Evolutionary conservation across 2,329 filamentous ascomycete genomes (phyloP).

Genomic region (Aspergillus neoniger): DNA sequence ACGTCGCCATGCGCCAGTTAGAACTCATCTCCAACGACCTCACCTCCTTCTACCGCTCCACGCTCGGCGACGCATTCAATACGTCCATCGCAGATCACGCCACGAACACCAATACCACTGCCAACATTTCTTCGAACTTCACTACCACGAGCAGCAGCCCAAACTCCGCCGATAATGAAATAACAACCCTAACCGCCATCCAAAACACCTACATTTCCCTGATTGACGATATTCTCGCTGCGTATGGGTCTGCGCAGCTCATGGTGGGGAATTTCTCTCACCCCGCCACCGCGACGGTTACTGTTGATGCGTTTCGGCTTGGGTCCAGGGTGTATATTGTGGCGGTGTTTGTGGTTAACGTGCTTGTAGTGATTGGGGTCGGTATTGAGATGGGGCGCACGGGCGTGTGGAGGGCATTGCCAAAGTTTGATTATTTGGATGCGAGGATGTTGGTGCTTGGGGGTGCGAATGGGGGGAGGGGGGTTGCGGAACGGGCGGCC

Average conservation of each 20-base stretch:
- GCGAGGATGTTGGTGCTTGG: neutral
- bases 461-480: neutral
- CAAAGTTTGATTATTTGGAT: neutral
- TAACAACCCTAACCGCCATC: neutral
- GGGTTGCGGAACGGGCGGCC: neutral
- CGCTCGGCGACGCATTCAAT: neutral
- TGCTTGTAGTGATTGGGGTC: neutral
- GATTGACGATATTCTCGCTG: neutral
- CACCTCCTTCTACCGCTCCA: conserved; percentile 4
- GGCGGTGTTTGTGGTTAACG: neutral
- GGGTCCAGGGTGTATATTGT: neutral
- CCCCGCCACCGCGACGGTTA: neutral
- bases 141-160: neutral
- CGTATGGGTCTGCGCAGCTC: neutral
- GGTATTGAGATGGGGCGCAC: neutral
- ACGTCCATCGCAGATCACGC: neutral
- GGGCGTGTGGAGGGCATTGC: neutral
- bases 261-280: neutral
- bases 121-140: neutral
- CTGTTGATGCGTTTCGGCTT: neutral
- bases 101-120: neutral
- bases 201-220: neutral
- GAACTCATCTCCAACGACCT: neutral
- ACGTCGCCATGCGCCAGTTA: conserved; percentile 1
- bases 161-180: neutral